These are phyloP conservation scores for Corylus avellana DNA, from an alignment of 306 rosid species.

Conservation along the genomic window DNA sequence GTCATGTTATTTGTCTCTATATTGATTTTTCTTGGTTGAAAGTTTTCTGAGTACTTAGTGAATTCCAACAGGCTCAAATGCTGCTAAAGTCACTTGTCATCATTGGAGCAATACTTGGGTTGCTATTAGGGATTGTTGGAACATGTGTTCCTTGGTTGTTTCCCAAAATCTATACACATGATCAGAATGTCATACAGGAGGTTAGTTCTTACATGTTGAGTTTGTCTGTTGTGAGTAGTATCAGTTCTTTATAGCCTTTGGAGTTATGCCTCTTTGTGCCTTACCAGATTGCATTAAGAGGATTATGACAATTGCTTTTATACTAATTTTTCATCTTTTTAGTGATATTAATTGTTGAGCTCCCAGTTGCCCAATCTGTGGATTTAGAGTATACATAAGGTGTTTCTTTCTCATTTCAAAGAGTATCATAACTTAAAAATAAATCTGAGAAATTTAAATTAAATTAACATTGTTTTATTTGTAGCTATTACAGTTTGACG, in stretches of 20 bases:
- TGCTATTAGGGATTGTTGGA: slow-evolving; percentile 66
- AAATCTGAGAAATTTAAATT: not conserved
- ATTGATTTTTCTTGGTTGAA: slow-evolving; percentile 1
- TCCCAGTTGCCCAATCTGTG: not conserved
- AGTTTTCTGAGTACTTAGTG: slow-evolving; percentile 30
- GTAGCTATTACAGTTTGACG: not conserved
- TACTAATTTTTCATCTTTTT: not conserved
- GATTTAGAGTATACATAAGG: not conserved
- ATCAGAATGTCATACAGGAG: slow-evolving; percentile 72
- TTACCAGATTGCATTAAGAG: not conserved
- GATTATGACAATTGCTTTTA: not conserved
- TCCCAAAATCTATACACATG: slow-evolving; percentile 74
- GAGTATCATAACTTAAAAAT: not conserved
- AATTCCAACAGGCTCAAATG: slow-evolving; percentile 56
- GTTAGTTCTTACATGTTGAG: slow-evolving; percentile 43
- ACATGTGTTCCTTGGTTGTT: slow-evolving; percentile 74
- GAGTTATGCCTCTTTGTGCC: not conserved
- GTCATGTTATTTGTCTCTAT: not conserved
- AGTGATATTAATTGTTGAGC: not conserved
- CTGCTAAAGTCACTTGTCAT: slow-evolving; percentile 74
- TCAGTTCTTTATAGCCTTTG: not conserved
- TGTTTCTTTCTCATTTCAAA: not conserved
- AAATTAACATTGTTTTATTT: not conserved
- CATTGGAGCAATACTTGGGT: slow-evolving; percentile 73
- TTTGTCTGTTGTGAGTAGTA: not conserved